Percentiles rank a stretch among this genome's conserved stretches.
These are phyloP conservation scores for Bipolaris sorokiniana DNA, from an alignment of 2,329 filamentous ascomycete species.

Conservation along the genomic window DNA sequence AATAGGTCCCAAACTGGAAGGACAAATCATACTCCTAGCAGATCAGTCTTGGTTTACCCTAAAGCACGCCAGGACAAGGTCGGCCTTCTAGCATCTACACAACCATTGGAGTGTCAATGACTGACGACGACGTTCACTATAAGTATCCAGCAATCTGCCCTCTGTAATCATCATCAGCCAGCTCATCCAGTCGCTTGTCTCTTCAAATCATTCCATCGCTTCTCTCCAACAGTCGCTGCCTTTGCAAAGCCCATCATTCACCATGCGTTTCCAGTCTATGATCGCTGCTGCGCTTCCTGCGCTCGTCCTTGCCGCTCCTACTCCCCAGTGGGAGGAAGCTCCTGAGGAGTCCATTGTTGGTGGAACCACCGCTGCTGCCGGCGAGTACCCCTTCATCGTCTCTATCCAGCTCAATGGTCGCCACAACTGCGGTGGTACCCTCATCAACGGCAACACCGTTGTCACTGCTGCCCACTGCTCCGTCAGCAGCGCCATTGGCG, in stretches of 20 bases:
- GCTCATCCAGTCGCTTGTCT: conserved; percentile 22
- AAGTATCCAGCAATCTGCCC: conserved; percentile 12
- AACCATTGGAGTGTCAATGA: background rate
- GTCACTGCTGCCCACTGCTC: conserved; percentile 40
- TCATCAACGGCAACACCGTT: conserved; percentile 37
- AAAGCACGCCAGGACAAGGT: conserved; percentile 10
- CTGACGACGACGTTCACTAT: conserved; percentile 6
- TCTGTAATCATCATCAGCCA: conserved; percentile 7
- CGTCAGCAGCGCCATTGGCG: conserved; percentile 24
- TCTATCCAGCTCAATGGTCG: conserved; percentile 25
- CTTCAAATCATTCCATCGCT: conserved; percentile 11
- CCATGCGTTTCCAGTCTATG: conserved; percentile 33
- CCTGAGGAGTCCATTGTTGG: conserved; percentile 31
- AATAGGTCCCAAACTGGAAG: conserved; percentile 11
- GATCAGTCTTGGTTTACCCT: conserved; percentile 10
- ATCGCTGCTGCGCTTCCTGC: conserved; percentile 32
- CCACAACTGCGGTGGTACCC: conserved; percentile 39
- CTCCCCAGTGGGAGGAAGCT: conserved; percentile 26
- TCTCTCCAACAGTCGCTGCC: conserved; percentile 3
- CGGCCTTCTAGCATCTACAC: background rate
- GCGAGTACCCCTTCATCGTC: conserved; percentile 41
- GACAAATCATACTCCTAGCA: conserved; percentile 15
- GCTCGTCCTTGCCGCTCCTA: conserved; percentile 26
- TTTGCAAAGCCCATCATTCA: conserved; percentile 15
- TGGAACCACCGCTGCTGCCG: conserved; percentile 28